Evolutionary conservation across 108 stramenopile species (phyloP), one percentile per base, ranked within the genome.

Genomic region (Discostella pseudostelligera): DNA sequence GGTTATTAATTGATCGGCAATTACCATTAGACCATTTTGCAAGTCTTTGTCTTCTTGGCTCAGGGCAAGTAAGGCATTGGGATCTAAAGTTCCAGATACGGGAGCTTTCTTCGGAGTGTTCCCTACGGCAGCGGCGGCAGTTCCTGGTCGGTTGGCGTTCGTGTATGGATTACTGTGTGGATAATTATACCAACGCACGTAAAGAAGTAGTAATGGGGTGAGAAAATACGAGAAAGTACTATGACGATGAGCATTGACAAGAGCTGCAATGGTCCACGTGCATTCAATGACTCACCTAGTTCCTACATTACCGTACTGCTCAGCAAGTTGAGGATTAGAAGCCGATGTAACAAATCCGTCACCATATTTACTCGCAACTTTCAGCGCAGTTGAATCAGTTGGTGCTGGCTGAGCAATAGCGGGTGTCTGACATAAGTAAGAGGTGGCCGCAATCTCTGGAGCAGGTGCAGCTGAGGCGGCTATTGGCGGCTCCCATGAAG

Each of bases 301-400:
- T 37, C 93, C 93, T 67, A 94, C 79, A 68, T 94, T 94, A 5
- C 93, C 93, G 53, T 94, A 94, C 66, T 90, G 93, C 40, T 72
- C 66, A 40, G 88, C 93, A 8, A 94, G 76, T 63, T 89, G 84
- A 6, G 93, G 89, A 59, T 91, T 86, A 0, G 93, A 94, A 19
- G 89, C 83, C 13, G 89, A 90, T 5, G 89, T 88, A 12, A 94
- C 93, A 56, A 94, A 94, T 14, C 93, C 93, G 63, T 91, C 93
- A 1, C 93, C 93, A 66, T 94, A 94, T 72, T 89, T 91, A 37
- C 84, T 87, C 10, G 81, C 89, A 49, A 94, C 62, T 71, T 67
- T 81, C 36, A 44, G 68, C 5, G 77, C 68, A 17, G 78, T 72
- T 7, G 74, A 13, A 54, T 74, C 20, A 21, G 39, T 43, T 21